phyloP scores from a whole-genome alignment of 352 stramenopile genomes.

The Globisporangium heterothallicum region DNA sequence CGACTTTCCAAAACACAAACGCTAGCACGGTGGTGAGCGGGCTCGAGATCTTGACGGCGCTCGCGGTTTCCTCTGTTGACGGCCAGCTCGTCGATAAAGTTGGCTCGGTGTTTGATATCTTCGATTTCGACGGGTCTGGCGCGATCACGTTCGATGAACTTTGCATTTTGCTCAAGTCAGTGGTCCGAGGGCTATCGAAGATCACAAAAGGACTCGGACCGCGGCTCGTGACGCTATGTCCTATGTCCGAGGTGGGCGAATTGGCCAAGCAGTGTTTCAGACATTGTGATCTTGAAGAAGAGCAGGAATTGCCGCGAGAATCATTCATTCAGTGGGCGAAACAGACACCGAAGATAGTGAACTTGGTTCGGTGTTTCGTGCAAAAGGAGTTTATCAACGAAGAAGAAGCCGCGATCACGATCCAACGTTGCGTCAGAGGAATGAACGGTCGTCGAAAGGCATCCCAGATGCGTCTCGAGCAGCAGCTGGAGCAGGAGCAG shows the following conservation, averaged over 20 bases:
- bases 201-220: constrained; percentile 51
- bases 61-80: constrained; percentile 44
- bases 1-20: constrained; percentile 60
- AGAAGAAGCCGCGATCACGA: constrained; percentile 43
- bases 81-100: constrained; percentile 57
- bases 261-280: constrained; percentile 61
- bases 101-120: constrained; percentile 60
- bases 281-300: constrained; percentile 57
- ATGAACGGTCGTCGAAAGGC: constrained; percentile 46
- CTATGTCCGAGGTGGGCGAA: constrained; percentile 52
- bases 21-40: constrained; percentile 60
- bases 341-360: constrained; percentile 70
- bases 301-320: constrained; percentile 52
- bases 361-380: constrained; percentile 65
- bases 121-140: constrained; percentile 67
- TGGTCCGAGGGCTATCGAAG: constrained; percentile 60
- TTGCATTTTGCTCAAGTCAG: constrained; percentile 68
- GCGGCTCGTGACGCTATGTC: constrained; percentile 45
- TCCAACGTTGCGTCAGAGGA: constrained; percentile 51
- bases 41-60: constrained; percentile 57
- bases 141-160: constrained; percentile 74
- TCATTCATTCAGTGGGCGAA: constrained; percentile 54
- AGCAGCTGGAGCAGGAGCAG: constrained; percentile 50
- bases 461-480: constrained; percentile 40
- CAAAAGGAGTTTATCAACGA: constrained; percentile 50